Conservation (phyloP, 345 rosid genomes). For the Durio zibethinus region DNA sequence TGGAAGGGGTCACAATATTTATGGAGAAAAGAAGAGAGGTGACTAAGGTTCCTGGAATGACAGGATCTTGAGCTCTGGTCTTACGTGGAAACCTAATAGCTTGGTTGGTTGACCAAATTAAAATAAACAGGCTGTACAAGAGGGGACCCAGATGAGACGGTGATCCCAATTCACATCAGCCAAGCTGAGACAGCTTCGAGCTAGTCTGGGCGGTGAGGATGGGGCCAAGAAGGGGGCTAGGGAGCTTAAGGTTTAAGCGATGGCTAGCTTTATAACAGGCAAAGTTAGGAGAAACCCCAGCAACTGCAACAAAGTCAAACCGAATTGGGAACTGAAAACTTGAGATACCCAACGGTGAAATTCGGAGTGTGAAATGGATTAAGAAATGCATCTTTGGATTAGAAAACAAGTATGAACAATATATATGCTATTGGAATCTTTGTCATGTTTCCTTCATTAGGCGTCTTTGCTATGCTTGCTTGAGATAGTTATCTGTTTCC, state of each 20-base stretch:
- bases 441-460: neutral
- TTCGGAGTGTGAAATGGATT: neutral
- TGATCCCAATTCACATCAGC: neutral
- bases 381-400: neutral
- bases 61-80: neutral
- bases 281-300: neutral
- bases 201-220: neutral
- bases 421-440: neutral
- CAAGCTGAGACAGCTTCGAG: neutral
- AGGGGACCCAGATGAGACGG: neutral
- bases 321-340: neutral
- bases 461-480: neutral
- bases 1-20: neutral
- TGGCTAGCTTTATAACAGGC: neutral
- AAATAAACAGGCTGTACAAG: neutral
- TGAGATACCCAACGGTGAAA: neutral
- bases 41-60: neutral
- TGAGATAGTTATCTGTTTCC: neutral
- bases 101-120: neutral
- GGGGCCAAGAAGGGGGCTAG: neutral
- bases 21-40: slow-evolving; percentile 2
- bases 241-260: neutral
- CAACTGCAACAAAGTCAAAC: neutral
- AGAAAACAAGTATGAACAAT: slow-evolving; percentile 1
- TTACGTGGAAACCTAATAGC: neutral